Percentiles rank a stretch among this genome's conserved stretches.
These are phyloP conservation scores for Neurospora sp. DNA, from an alignment of 495 filamentous ascomycete species.

Conservation along the genomic window DNA sequence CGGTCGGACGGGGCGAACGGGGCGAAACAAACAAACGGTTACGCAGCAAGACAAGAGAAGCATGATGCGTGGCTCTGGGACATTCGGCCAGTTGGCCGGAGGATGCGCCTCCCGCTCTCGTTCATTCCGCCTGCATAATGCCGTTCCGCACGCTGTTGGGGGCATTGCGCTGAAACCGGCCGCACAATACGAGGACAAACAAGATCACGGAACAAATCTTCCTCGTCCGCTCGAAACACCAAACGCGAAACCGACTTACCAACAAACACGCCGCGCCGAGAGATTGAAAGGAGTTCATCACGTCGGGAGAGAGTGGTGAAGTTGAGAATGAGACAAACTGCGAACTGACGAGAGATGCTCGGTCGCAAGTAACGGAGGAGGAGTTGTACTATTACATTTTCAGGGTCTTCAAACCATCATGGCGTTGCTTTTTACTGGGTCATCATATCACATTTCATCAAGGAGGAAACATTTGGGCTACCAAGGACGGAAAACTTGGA, in stretches of 20 bases:
- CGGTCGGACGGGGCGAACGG: neutral
- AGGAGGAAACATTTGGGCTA: neutral
- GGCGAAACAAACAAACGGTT: neutral
- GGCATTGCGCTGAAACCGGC: neutral
- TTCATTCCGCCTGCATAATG: neutral
- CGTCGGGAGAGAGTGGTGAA: neutral
- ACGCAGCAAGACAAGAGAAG: neutral
- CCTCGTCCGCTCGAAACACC: neutral
- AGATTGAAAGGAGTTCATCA: neutral
- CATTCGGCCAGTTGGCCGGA: neutral
- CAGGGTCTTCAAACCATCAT: neutral
- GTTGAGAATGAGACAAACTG: neutral
- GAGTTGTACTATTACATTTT: neutral
- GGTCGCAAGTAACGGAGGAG: neutral
- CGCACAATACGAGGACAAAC: neutral
- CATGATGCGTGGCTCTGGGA: neutral
- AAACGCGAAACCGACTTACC: neutral
- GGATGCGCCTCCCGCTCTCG: neutral
- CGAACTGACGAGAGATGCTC: neutral
- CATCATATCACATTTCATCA: neutral
- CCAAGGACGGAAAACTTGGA: too few relatives aligned
- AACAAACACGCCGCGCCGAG: neutral
- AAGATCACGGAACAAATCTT: neutral
- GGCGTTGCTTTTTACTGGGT: neutral
- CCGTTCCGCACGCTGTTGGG: neutral